phyloP scores from a whole-genome alignment of 768 basidiomycete genomes.

The Coprinellus aureogranulatus region DNA sequence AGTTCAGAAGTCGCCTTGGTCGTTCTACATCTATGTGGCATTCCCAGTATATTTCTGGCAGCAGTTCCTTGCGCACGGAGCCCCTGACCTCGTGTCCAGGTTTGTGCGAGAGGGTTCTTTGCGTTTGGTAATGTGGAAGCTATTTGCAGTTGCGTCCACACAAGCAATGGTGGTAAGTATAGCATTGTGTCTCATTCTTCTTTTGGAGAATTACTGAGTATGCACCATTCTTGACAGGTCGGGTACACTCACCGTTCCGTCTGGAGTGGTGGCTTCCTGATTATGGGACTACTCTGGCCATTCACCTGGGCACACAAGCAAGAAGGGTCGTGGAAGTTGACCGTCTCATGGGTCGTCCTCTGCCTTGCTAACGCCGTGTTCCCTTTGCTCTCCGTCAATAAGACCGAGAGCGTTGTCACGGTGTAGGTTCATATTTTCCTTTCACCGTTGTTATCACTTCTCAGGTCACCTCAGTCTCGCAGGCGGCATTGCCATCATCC shows the following conservation, averaged over 20 bases:
- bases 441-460: background rate
- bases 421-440: conserved; percentile 48
- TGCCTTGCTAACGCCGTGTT: conserved; percentile 61
- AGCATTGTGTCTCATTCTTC: background rate
- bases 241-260: conserved; percentile 71
- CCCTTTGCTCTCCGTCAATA: conserved; percentile 70
- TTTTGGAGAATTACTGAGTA: background rate
- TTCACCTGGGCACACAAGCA: conserved; percentile 43
- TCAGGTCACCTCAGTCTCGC: conserved; percentile 29
- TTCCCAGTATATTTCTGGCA: conserved; percentile 82
- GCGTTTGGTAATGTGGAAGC: conserved; percentile 15
- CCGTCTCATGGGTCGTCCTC: conserved; percentile 43
- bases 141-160: conserved; percentile 42
- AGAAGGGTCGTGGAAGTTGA: conserved; percentile 23
- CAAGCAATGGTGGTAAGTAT: conserved; percentile 71
- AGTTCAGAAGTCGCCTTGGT: conserved; percentile 64
- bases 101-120: background rate
- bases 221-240: conserved; percentile 36
- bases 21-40: conserved; percentile 70
- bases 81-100: conserved; percentile 7
- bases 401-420: conserved; percentile 53
- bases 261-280: conserved; percentile 65
- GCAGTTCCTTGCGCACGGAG: conserved; percentile 39
- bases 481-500: conserved; percentile 49
- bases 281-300: conserved; percentile 70